Evolutionary conservation across 164 flowering plant species (phyloP), one percentile per base, ranked within the genome.

Genomic region (Tetracentron sinense): DNA sequence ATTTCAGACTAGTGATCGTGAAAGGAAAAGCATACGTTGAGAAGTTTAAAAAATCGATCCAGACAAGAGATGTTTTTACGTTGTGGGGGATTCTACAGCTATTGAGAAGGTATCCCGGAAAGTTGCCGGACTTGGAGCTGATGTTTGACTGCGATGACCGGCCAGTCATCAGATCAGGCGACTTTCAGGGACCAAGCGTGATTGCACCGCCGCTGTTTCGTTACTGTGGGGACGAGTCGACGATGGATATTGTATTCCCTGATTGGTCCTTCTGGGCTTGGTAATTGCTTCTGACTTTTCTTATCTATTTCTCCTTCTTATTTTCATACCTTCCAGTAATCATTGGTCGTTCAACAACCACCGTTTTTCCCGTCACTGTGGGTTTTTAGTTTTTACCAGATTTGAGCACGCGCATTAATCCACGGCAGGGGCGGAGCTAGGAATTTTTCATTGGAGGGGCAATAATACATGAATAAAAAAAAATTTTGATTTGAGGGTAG

Each of bases 201-300:
- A 27, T 20, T 7, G 25, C 84, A 1, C 87, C 84, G 0, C 77
- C 84, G 0, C 20, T 77, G 16, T 83, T 83, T 58, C 73, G 65
- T 0, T 83, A 83, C 53, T 80, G 83, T 29, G 72, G 58, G 0
- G 55, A 75, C 15, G 68, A 72, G 0, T 6, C 6, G 3, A 50
- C 76, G 0, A 20, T 75, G 55, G 81, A 74, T 42, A 75, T 80
- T n/a, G 74, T 74, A 16, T 83, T 83, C 54, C 87, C 87, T 3
- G 87, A 83, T 58, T 83, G 87, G 87, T 66, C 84, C 65, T 88
- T 84, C 71, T 88, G 95, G 95, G 95, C 91, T 54, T 85, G 95
- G 95, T 88, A 81, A 75, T 44, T 15, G 26, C 33, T 42, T 19
- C 30, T 42, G 28, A 17, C 35, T 26, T 15, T 1, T 11, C 25